These are phyloP conservation scores for Vanrija pseudolonga DNA, from an alignment of 1,284 basidiomycete genomes.

Conservation along the genomic window DNA sequence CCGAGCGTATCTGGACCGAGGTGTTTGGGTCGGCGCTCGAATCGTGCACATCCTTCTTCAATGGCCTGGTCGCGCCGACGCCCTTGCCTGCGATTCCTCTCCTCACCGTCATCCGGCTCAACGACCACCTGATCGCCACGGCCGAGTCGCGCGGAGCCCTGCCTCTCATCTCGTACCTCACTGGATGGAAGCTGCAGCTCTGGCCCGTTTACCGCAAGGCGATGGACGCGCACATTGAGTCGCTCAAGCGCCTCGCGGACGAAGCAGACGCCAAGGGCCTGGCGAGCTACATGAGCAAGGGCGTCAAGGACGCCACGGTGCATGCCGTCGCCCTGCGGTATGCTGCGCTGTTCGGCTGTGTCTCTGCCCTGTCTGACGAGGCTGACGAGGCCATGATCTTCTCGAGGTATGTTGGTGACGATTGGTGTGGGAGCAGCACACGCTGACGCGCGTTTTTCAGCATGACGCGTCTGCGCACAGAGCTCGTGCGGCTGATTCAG, in stretches of 20 bases:
- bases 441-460: slow-evolving; percentile 51
- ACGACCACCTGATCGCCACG: slow-evolving; percentile 69
- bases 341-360: slow-evolving; percentile 69
- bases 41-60: slow-evolving; percentile 58
- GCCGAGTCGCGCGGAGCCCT: slow-evolving; percentile 69
- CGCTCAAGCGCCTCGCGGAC: slow-evolving; percentile 74
- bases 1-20: slow-evolving; percentile 72
- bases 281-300: slow-evolving; percentile 55
- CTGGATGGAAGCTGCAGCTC: slow-evolving; percentile 71
- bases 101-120: slow-evolving; percentile 81
- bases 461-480: slow-evolving; percentile 75
- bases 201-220: slow-evolving; percentile 88
- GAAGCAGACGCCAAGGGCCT: slow-evolving; percentile 54
- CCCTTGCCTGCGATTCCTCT: slow-evolving; percentile 68
- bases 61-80: slow-evolving; percentile 37
- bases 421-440: not conserved
- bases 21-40: slow-evolving; percentile 82
- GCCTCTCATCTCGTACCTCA: slow-evolving; percentile 73
- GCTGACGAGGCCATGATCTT: slow-evolving; percentile 93
- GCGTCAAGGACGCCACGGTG: slow-evolving; percentile 66
- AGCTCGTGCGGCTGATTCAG: slow-evolving; percentile 73
- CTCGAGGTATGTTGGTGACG: slow-evolving; percentile 60
- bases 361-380: slow-evolving; percentile 71
- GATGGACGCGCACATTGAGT: slow-evolving; percentile 77
- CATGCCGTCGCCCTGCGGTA: slow-evolving; percentile 63